These are phyloP conservation scores for Boletus sp. DNA, from an alignment of 768 basidiomycete genomes.

Conservation along the genomic window DNA sequence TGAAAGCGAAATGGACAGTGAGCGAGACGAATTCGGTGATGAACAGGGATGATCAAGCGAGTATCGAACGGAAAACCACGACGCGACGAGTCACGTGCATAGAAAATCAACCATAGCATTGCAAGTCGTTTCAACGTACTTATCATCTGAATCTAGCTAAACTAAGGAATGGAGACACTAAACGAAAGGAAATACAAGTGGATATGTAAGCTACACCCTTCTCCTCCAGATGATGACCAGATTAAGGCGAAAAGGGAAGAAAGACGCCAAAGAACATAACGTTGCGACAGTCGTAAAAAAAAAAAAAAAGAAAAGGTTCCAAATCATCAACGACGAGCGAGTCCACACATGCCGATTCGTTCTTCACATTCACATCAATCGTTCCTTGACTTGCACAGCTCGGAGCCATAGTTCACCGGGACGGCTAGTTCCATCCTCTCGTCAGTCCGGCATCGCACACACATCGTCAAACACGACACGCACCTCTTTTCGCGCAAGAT, in stretches of 20 bases:
- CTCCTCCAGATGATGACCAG: slow-evolving; percentile 11
- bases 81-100: slow-evolving; percentile 26
- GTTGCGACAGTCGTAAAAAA: slow-evolving; percentile 9
- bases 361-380: slow-evolving; percentile 40
- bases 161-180: slow-evolving; percentile 6
- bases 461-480: slow-evolving; percentile 13
- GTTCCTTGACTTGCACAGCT: slow-evolving; percentile 64
- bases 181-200: slow-evolving; percentile 18
- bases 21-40: slow-evolving; percentile 2
- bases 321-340: neutral
- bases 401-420: slow-evolving; percentile 33
- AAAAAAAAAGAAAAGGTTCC: neutral
- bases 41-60: neutral
- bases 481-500: slow-evolving; percentile 80
- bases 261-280: neutral
- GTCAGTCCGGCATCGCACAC: slow-evolving; percentile 1
- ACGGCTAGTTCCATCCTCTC: slow-evolving; percentile 5
- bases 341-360: neutral
- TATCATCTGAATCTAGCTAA: slow-evolving; percentile 6
- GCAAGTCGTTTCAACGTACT: neutral
- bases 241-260: neutral
- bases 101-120: slow-evolving; percentile 24
- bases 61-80: neutral
- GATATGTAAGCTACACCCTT: slow-evolving; percentile 17
- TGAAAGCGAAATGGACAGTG: neutral